Evolutionary conservation across 345 rosid genomes (phyloP), one percentile per base, ranked within the genome.

Genomic region (Atalantia buxifolia): DNA sequence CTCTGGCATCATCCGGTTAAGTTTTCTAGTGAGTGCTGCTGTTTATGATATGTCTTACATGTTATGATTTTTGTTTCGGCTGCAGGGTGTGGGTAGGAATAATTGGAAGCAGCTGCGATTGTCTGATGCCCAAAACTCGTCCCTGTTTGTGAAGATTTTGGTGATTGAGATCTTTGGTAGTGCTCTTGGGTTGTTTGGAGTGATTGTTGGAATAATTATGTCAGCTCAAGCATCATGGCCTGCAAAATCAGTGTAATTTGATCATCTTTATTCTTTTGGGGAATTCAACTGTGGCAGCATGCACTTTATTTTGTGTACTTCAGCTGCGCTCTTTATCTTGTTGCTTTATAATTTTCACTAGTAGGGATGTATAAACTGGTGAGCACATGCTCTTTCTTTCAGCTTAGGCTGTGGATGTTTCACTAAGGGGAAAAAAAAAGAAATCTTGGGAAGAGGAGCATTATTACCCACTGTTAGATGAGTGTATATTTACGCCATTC

Each of bases 211-310:
- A 75, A 94, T 96, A 71, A 96, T 96, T 66, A 96, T 96, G 99
- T 96, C 99, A 69, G 95, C 99, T 78, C 99, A 96, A 90, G 99
- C 99, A 55, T 76, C 98, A 56, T 97, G 99, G 98, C 99, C 99
- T 69, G 72, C 95, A 22, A 92, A 86, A 89, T 2, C 66, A 6
- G 87, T 31, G 25, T 85, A 77, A 83, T 80, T 66, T 76, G 63
- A 42, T 36, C 42, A 21, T 76, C 21, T 76, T 33, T 71, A 30
- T 25, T 33, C 35, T 31, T 38, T 72, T 33, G 6, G 76, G 76
- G 48, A 13, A 48, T 82, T 79, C 22, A 28, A 38, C 21, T 24
- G 69, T 62, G 62, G 55, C 48, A 13, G 66, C n/a, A 62, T 28
- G 62, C 40, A 28, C 35, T 63, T 48, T 53, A 30, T 76, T 71